phyloP scores from a whole-genome alignment of 805 yeast genomes.

The Saccharomycodes ludwigii region DNA sequence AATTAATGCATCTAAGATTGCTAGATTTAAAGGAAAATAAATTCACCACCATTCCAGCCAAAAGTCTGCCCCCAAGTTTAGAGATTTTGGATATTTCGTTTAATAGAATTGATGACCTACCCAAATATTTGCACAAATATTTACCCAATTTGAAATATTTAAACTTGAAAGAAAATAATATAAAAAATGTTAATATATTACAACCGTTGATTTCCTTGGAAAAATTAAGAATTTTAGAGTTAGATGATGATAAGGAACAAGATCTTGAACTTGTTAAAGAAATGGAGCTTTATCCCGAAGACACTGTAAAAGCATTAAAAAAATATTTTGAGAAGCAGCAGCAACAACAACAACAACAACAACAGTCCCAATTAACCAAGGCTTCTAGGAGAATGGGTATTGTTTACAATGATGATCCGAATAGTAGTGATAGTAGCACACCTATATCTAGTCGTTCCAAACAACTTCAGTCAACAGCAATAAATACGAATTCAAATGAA shows the following conservation, averaged over 20 bases:
- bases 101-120: constrained; percentile 39
- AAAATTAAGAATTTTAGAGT: constrained; percentile 43
- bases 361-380: constrained; percentile 27
- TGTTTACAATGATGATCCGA: no score
- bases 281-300: constrained; percentile 31
- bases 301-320: constrained; percentile 28
- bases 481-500: background rate
- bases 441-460: no score
- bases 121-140: constrained; percentile 26
- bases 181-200: constrained; percentile 32
- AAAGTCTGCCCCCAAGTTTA: constrained; percentile 23
- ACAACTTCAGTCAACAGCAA: no score
- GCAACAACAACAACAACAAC: constrained; percentile 11
- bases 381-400: constrained; percentile 72
- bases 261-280: constrained; percentile 33
- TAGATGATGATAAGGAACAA: constrained; percentile 41
- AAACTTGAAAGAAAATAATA: constrained; percentile 47
- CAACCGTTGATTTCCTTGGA: constrained; percentile 43
- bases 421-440: no score
- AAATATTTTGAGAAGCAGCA: constrained; percentile 14
- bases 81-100: constrained; percentile 57
- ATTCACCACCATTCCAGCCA: constrained; percentile 38
- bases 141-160: constrained; percentile 41
- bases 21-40: constrained; percentile 56
- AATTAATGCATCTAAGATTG: constrained; percentile 36